Conservation (phyloP, 192 early-diverging fungal genomes). For the Podila minutissima region DNA sequence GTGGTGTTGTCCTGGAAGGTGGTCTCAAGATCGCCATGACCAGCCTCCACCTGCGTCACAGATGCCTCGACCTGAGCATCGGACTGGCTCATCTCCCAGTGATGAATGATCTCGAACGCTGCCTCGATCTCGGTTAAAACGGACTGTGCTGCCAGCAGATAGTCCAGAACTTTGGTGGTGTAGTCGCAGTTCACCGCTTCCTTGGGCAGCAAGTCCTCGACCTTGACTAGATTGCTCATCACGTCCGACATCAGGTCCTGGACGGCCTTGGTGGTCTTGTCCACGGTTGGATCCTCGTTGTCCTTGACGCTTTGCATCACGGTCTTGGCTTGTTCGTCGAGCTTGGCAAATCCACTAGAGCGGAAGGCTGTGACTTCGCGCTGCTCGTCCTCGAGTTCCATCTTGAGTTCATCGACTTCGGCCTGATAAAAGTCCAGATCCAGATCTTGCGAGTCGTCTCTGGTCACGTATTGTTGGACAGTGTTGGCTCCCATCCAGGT, state of each 20-base stretch:
- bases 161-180: constrained; percentile 23
- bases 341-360: constrained; percentile 35
- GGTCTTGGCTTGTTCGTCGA: constrained; percentile 40
- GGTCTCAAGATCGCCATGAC: neutral
- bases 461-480: constrained; percentile 26
- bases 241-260: constrained; percentile 39
- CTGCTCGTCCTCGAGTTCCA: constrained; percentile 32
- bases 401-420: constrained; percentile 32
- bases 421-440: constrained; percentile 22
- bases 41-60: constrained; percentile 9
- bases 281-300: constrained; percentile 26
- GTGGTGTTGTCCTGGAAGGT: neutral
- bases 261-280: constrained; percentile 16
- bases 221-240: constrained; percentile 43
- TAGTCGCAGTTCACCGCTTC: constrained; percentile 37
- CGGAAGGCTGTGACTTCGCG: constrained; percentile 38
- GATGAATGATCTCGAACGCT: constrained; percentile 9
- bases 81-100: constrained; percentile 42
- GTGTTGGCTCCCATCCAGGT: constrained; percentile 28
- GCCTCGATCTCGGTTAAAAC: constrained; percentile 19
- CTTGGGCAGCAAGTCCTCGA: constrained; percentile 38
- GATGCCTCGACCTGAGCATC: constrained; percentile 21
- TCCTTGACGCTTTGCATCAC: constrained; percentile 20
- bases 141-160: constrained; percentile 13
- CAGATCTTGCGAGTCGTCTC: constrained; percentile 19